These are phyloP conservation scores for Trematosphaeria pertusa DNA, from an alignment of 2,329 filamentous ascomycete genomes.

Conservation along the genomic window DNA sequence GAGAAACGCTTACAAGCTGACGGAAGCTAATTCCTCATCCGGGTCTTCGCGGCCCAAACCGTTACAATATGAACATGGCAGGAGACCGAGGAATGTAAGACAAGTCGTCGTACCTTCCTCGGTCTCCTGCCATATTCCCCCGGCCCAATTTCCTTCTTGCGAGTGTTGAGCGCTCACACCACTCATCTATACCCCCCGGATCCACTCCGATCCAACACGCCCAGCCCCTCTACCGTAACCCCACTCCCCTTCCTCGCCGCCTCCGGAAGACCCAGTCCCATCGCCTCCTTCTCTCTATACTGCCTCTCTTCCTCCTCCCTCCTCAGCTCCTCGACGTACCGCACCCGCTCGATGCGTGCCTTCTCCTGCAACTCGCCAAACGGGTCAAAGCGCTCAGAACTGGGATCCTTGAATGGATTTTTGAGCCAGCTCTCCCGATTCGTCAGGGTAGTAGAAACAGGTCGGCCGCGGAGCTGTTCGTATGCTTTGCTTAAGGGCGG, in stretches of 20 bases:
- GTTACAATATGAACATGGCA: too few species aligned
- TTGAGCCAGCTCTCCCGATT: constrained; percentile 42
- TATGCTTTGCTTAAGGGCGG: constrained; percentile 46
- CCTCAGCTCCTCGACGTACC: constrained; percentile 33
- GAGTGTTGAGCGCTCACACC: too few species aligned
- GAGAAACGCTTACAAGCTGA: too few species aligned
- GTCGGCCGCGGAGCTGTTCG: constrained; percentile 41
- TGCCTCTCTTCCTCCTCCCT: constrained; percentile 29
- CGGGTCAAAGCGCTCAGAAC: constrained; percentile 45
- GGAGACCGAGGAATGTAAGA: too few species aligned
- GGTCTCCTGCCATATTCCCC: too few species aligned
- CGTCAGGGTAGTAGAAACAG: constrained; percentile 42
- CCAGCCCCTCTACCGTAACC: constrained; percentile 32
- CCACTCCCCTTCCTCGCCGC: constrained; percentile 30
- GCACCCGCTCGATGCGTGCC: constrained; percentile 32
- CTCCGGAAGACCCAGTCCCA: constrained; percentile 28
- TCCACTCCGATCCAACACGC: constrained; percentile 34
- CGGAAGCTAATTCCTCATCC: too few species aligned
- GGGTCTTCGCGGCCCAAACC: too few species aligned
- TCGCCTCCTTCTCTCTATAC: constrained; percentile 34
- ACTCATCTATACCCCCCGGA: constrained; percentile 19
- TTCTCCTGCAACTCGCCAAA: constrained; percentile 46
- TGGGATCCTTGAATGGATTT: constrained; percentile 45
- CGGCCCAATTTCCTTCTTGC: too few species aligned
- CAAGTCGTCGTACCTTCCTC: too few species aligned